These are phyloP conservation scores for Akanthomyces muscarius DNA, from an alignment of 2,329 filamentous ascomycete genomes.

Conservation along the genomic window DNA sequence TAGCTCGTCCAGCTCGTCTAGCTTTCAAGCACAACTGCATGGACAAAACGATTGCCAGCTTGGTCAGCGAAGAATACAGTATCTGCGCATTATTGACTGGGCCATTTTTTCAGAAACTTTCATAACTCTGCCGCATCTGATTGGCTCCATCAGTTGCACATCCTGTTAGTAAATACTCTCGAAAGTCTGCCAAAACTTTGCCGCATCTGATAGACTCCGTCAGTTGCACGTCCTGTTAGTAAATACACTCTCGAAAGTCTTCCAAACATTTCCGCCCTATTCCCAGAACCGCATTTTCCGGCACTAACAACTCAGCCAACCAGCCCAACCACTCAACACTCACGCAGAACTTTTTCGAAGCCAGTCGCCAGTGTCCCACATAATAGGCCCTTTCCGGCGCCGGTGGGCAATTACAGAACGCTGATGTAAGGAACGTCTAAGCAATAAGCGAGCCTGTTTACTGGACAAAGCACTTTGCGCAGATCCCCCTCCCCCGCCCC, in stretches of 20 bases:
- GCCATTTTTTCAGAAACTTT: neutral
- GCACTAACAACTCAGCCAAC: neutral
- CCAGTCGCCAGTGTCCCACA: neutral
- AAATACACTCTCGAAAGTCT: neutral
- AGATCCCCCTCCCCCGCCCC: too few species aligned
- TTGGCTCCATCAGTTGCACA: too few species aligned
- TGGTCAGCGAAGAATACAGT: neutral
- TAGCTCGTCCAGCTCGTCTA: too few species aligned
- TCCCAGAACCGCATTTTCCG: neutral
- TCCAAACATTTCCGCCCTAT: conserved; percentile 11
- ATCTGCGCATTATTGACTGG: neutral
- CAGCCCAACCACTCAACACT: neutral
- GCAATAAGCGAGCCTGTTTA: neutral
- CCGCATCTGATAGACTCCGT: neutral
- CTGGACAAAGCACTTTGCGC: neutral
- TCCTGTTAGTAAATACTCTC: too few species aligned
- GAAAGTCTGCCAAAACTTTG: neutral
- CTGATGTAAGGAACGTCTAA: conserved; percentile 10
- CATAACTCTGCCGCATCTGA: too few species aligned
- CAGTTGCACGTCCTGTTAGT: neutral
- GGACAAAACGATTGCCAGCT: neutral
- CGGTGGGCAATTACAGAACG: neutral
- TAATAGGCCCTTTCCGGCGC: neutral
- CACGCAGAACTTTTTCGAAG: neutral
- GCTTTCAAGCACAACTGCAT: too few species aligned